Evolutionary conservation across 371 early-diverging fungal genomes (phyloP).

Genomic region (Paraphysoderma sedebokerense): DNA sequence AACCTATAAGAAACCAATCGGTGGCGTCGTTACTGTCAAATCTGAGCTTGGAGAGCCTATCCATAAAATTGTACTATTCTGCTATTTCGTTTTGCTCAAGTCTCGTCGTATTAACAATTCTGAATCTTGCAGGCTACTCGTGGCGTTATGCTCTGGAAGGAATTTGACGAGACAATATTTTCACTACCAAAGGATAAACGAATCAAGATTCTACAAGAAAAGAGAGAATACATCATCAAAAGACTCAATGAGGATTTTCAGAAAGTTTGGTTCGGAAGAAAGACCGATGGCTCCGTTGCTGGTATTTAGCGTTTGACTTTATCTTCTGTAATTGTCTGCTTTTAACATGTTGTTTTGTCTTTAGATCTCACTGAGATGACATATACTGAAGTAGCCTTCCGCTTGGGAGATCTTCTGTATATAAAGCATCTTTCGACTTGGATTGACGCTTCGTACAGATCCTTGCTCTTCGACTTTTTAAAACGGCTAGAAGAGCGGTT

Average conservation of each 20-base stretch:
- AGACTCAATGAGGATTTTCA: slow-evolving; percentile 64
- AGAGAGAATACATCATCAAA: slow-evolving; percentile 82
- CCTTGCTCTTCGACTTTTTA: slow-evolving; percentile 71
- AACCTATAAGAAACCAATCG: slow-evolving; percentile 76
- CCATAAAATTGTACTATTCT: slow-evolving; percentile 91
- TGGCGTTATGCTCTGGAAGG: slow-evolving; percentile 86
- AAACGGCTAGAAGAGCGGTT: slow-evolving; percentile 86
- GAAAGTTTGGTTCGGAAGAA: slow-evolving; percentile 84
- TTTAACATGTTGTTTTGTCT: neutral
- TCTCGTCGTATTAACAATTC: too few species aligned
- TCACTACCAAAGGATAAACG: slow-evolving; percentile 79
- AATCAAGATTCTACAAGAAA: slow-evolving; percentile 50
- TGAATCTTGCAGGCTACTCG: too few species aligned
- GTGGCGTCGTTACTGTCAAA: slow-evolving; percentile 82
- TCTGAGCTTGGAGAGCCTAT: slow-evolving; percentile 94
- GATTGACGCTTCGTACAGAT: slow-evolving; percentile 70
- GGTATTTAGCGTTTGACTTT: too few species aligned
- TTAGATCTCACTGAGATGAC: slow-evolving; percentile 80
- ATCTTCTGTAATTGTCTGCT: neutral
- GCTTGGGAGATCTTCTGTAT: slow-evolving; percentile 68
- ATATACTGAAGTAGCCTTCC: slow-evolving; percentile 71
- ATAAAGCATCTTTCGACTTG: slow-evolving; percentile 61
- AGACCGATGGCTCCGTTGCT: slow-evolving; percentile 52
- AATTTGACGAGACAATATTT: slow-evolving; percentile 84
- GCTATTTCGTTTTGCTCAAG: too few species aligned